Conservation (phyloP, 805 yeast genomes). For the Hermanozyma aechmeae region DNA sequence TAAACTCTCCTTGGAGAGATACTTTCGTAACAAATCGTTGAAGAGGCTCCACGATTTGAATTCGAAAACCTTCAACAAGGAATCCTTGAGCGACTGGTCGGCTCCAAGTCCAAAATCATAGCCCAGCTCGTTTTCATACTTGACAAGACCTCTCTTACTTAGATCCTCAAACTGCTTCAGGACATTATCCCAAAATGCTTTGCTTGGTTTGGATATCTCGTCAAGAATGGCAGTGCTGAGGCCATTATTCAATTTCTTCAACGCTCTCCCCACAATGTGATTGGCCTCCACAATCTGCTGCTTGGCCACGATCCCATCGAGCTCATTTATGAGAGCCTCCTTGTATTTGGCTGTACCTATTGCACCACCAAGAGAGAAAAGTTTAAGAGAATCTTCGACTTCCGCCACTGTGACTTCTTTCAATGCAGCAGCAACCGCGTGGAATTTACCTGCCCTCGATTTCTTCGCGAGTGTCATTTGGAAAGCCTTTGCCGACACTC, state of each 20-base stretch:
- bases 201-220: conserved; percentile 40
- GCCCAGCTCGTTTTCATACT: conserved; percentile 10
- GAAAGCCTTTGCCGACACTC: conserved; percentile 2
- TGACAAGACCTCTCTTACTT: conserved; percentile 13
- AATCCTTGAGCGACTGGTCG: conserved; percentile 28
- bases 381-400: conserved; percentile 7
- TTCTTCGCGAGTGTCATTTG: background rate
- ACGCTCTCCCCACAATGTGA: conserved; percentile 22
- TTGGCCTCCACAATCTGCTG: conserved; percentile 28
- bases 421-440: conserved; percentile 32
- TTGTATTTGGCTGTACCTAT: conserved; percentile 14
- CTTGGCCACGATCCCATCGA: conserved; percentile 20
- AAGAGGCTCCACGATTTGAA: conserved; percentile 59
- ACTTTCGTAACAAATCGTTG: conserved; percentile 48
- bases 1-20: conserved; percentile 57
- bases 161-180: conserved; percentile 43
- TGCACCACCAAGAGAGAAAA: conserved; percentile 21
- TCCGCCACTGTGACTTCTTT: conserved; percentile 2
- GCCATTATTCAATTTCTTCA: conserved; percentile 36
- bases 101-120: conserved; percentile 66
- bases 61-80: conserved; percentile 35
- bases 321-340: conserved; percentile 6
- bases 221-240: conserved; percentile 45
- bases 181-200: conserved; percentile 16
- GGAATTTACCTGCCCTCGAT: conserved; percentile 7